These are phyloP conservation scores for Daldinia eschscholtzii DNA, from an alignment of 2,329 filamentous ascomycete species.

Conservation along the genomic window DNA sequence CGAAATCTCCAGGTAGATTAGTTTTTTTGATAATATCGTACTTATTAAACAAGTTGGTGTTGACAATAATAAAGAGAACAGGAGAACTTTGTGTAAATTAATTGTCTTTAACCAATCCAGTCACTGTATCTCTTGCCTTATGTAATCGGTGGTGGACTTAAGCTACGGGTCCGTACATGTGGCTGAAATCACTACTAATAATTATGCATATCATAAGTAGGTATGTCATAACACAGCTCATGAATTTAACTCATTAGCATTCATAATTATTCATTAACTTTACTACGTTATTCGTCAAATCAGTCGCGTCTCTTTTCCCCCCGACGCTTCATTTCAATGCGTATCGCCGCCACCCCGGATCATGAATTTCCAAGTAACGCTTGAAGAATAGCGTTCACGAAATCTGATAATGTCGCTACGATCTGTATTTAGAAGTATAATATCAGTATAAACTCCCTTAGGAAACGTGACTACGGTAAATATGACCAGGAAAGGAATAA, in stretches of 20 bases:
- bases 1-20: no score
- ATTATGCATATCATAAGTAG: neutral
- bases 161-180: no score
- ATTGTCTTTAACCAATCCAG: no score
- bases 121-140: no score
- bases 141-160: no score
- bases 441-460: constrained; percentile 24
- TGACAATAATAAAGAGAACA: no score
- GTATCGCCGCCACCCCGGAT: neutral
- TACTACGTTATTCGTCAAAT: constrained; percentile 41
- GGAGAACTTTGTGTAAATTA: no score
- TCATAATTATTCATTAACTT: constrained; percentile 47
- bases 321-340: constrained; percentile 5
- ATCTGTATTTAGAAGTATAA: constrained; percentile 36
- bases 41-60: no score
- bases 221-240: neutral
- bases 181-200: neutral
- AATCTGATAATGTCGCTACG: constrained; percentile 50
- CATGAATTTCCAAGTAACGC: constrained; percentile 42
- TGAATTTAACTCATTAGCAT: constrained; percentile 37
- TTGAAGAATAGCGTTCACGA: constrained; percentile 49
- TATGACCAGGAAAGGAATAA: neutral
- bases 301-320: constrained; percentile 28
- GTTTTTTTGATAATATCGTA: no score
- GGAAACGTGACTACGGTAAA: neutral